Evolutionary conservation across 768 basidiomycete species (phyloP), one percentile per base, ranked within the genome.

Genomic region (Suillus plorans): DNA sequence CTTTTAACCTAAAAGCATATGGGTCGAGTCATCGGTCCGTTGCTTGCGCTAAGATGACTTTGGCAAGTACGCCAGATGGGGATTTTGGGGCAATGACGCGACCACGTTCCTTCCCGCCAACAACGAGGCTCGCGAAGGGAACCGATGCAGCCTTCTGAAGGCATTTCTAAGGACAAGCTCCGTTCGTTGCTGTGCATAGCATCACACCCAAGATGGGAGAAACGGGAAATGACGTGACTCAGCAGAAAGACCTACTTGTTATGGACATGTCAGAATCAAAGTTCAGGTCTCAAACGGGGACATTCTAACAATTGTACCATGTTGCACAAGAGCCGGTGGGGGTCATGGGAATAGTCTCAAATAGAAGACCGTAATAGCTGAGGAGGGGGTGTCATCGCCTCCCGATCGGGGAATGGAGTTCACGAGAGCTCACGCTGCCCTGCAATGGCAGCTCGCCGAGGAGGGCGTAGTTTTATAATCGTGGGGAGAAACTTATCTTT

Each of bases 1-100:
- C 20, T 59, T 59, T 59, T 31, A 59, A 59, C 58, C 25, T 59
- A 59, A 59, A 59, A 59, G 58, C 58, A 59, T 59, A 42, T 59
- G 39, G 57, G 16, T 25, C 4, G 22, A 31, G 16, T 4, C 31
- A 31, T 53, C 36, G 53, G 53, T 55, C 53, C 53, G 58, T 59
- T 41, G 25, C 18, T 31, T 3, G 41, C 3, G 58, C 28, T 59
- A 42, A 59, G 41, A 59, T 59, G 28, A 20, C 39, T 58, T 41
- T 41, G 39, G 39, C 41, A 28, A 59, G 42, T 50, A 50, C 25
- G 12, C 58, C 18, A 28, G 28, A 59, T 59, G 58, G 58, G 36
- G 61, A 60, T 56, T 57, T 57, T 57, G 47, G 25, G 61, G 61
- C 61, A n/a, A 59, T 57, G 53, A 36, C n/a, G 18, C n/a, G 18